These are phyloP conservation scores for Acanthamoeba triangularis DNA, from an alignment of 208 protist genomes.

Conservation along the genomic window DNA sequence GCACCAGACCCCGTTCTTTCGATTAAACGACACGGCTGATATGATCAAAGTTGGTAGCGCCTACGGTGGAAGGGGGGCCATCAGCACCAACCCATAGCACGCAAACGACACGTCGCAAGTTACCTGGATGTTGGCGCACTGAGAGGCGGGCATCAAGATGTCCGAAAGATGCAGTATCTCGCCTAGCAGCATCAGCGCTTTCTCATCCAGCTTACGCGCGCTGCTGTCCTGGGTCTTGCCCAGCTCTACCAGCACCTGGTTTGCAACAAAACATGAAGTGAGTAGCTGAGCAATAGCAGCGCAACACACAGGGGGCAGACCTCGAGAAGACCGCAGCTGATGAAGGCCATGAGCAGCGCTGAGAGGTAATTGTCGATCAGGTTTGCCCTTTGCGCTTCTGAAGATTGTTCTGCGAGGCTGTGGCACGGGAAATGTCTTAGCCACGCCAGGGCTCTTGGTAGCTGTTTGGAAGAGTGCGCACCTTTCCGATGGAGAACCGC, in stretches of 20 bases:
- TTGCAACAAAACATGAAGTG: no score
- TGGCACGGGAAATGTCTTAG: not conserved
- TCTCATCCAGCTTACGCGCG: constrained; percentile 18
- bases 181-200: constrained; percentile 79
- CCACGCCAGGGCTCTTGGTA: constrained; percentile 11
- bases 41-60: constrained; percentile 54
- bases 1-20: constrained; percentile 44
- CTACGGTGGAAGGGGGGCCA: not conserved
- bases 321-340: constrained; percentile 81
- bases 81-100: not conserved
- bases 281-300: no score
- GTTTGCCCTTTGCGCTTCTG: not conserved
- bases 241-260: constrained; percentile 78
- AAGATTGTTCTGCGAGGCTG: not conserved
- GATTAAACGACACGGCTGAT: constrained; percentile 53
- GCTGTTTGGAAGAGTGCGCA: no score
- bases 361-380: constrained; percentile 82
- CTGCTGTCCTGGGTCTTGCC: constrained; percentile 69
- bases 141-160: constrained; percentile 79
- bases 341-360: constrained; percentile 80
- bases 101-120: not conserved
- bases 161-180: constrained; percentile 84
- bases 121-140: constrained; percentile 79
- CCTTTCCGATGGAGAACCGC: constrained; percentile 25
- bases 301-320: not conserved